Evolutionary conservation across 345 rosid species (phyloP).

Genomic region (Euclidium syriacum): DNA sequence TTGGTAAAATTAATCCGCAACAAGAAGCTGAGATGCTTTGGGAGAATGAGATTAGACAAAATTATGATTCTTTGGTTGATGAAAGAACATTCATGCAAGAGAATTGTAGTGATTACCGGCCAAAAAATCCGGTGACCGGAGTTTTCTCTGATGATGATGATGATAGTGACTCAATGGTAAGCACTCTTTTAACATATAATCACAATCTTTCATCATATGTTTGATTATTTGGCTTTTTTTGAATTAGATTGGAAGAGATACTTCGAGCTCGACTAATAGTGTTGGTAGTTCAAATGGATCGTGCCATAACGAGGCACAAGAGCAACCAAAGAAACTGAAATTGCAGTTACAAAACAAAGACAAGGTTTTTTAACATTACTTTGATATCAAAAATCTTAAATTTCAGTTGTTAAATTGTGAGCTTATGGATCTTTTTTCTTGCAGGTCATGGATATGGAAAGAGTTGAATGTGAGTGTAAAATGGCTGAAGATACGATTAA

Average conservation of each 20-base stretch:
- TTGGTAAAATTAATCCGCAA: too few relatives aligned
- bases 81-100: constrained; percentile 2
- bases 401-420: neutral
- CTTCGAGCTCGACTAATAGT: constrained; percentile 21
- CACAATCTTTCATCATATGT: neutral
- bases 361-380: neutral
- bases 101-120: neutral
- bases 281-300: constrained; percentile 1
- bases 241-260: neutral
- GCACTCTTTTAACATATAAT: neutral
- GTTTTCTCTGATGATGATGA: neutral
- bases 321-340: constrained; percentile 11
- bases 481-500: constrained; percentile 10
- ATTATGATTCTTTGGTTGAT: neutral
- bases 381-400: neutral
- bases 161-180: constrained; percentile 28
- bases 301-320: neutral
- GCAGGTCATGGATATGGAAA: constrained; percentile 7
- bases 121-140: constrained; percentile 5
- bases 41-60: neutral
- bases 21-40: neutral
- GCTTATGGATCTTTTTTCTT: neutral
- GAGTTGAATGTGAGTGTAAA: constrained; percentile 8
- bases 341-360: neutral
- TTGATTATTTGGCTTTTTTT: neutral